phyloP scores from a whole-genome alignment of 192 early-diverging fungal species.

The Gryganskiella cystojenkinii region DNA sequence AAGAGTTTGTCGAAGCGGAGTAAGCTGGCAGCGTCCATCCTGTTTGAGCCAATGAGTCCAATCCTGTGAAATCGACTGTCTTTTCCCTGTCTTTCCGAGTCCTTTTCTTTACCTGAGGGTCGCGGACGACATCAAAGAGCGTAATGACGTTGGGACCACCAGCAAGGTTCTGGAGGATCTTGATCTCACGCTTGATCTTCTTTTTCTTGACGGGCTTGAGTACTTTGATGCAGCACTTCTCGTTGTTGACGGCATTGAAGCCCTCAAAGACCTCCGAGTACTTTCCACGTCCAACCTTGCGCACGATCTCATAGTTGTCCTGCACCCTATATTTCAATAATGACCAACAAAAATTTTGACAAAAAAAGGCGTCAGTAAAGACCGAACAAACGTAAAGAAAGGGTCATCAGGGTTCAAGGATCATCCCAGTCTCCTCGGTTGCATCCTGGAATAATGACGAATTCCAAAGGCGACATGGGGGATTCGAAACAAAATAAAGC shows the following conservation, averaged over 20 bases:
- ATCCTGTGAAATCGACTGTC: too few relatives aligned
- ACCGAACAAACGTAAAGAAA: too few relatives aligned
- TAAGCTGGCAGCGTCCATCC: too few relatives aligned
- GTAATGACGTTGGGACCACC: conserved; percentile 95
- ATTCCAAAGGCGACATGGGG: too few relatives aligned
- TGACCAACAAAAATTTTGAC: background rate
- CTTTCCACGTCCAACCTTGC: conserved; percentile 98
- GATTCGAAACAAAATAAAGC: conserved; percentile 1
- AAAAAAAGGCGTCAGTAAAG: too few relatives aligned
- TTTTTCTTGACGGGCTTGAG: conserved; percentile 99
- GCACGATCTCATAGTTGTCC: conserved; percentile 97
- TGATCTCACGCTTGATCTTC: conserved; percentile 99
- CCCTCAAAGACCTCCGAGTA: conserved; percentile 99
- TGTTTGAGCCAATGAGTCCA: too few relatives aligned
- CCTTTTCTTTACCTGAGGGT: conserved; percentile 75
- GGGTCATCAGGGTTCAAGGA: too few relatives aligned
- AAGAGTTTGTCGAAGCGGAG: too few relatives aligned
- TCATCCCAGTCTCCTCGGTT: too few relatives aligned
- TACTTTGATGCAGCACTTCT: conserved; percentile 98
- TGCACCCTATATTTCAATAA: conserved; percentile 67
- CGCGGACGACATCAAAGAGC: conserved; percentile 94
- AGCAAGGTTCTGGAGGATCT: conserved; percentile 96
- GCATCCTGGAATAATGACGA: too few relatives aligned
- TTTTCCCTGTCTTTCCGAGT: background rate
- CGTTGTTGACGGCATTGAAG: conserved; percentile 87